Conservation (phyloP, 148 eudicot species). For the Cornus suecica region DNA sequence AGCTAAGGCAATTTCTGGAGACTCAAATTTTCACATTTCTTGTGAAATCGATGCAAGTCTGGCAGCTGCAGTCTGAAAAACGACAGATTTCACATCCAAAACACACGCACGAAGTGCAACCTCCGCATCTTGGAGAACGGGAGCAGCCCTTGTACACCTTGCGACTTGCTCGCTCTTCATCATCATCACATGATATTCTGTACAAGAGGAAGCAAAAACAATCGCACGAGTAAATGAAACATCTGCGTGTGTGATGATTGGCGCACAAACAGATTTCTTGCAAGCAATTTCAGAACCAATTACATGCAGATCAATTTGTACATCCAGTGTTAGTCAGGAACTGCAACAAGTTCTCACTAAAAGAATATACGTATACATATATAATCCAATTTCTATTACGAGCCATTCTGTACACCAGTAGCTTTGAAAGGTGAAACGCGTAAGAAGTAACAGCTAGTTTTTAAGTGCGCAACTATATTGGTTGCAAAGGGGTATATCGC, state of each 20-base stretch:
- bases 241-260: neutral
- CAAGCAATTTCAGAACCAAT: neutral
- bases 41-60: conserved; percentile 61
- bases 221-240: neutral
- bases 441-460: neutral
- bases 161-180: conserved; percentile 69
- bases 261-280: neutral
- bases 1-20: neutral
- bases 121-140: conserved; percentile 49
- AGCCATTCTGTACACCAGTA: no score
- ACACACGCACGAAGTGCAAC: conserved; percentile 75
- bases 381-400: no score
- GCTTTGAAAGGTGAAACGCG: no score
- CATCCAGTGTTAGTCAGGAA: neutral
- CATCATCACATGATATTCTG: conserved; percentile 54
- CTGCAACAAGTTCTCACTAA: neutral
- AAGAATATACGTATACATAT: neutral
- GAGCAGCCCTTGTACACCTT: conserved; percentile 57
- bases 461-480: neutral
- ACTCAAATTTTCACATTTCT: conserved; percentile 33
- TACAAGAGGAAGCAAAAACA: conserved; percentile 6
- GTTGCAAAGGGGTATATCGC: neutral
- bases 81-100: conserved; percentile 70
- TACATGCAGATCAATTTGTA: neutral
- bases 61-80: conserved; percentile 64